Evolutionary conservation across 768 basidiomycete species (phyloP).

Genomic region (Saitozyma podzolica): DNA sequence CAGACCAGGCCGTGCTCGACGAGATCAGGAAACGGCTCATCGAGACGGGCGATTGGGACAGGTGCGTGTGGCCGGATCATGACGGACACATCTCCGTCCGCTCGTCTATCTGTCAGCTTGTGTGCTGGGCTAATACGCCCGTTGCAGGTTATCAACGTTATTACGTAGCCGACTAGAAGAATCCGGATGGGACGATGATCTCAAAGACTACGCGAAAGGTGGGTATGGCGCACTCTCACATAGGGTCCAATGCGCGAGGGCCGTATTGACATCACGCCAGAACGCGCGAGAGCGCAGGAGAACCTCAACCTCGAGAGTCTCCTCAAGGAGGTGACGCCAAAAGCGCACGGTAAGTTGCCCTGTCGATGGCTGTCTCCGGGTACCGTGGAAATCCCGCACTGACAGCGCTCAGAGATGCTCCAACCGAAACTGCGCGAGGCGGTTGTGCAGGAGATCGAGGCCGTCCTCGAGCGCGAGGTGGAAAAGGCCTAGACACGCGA

Average conservation of each 20-base stretch:
- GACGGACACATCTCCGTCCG: background rate
- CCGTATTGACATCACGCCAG: constrained; percentile 14
- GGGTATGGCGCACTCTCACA: background rate
- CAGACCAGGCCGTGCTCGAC: constrained; percentile 28
- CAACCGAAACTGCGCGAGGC: constrained; percentile 17
- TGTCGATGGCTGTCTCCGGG: background rate
- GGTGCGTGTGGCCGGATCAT: constrained; percentile 21
- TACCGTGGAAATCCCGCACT: background rate
- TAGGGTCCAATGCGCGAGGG: background rate
- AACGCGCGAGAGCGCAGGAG: constrained; percentile 36
- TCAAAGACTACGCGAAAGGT: constrained; percentile 47
- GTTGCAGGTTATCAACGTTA: constrained; percentile 29
- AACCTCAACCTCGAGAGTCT: constrained; percentile 33
- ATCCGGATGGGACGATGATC: constrained; percentile 40
- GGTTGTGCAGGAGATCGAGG: constrained; percentile 38
- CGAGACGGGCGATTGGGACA: constrained; percentile 46
- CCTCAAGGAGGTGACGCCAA: constrained; percentile 25
- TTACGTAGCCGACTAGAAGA: constrained; percentile 31
- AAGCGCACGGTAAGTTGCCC: constrained; percentile 29
- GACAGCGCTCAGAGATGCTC: constrained; percentile 27
- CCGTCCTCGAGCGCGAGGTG: constrained; percentile 40
- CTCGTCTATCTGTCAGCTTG: background rate
- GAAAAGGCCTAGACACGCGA: constrained; percentile 28
- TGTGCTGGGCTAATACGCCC: background rate
- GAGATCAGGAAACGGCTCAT: constrained; percentile 32